phyloP scores from a whole-genome alignment of 345 rosid species.

The Salix brachista region DNA sequence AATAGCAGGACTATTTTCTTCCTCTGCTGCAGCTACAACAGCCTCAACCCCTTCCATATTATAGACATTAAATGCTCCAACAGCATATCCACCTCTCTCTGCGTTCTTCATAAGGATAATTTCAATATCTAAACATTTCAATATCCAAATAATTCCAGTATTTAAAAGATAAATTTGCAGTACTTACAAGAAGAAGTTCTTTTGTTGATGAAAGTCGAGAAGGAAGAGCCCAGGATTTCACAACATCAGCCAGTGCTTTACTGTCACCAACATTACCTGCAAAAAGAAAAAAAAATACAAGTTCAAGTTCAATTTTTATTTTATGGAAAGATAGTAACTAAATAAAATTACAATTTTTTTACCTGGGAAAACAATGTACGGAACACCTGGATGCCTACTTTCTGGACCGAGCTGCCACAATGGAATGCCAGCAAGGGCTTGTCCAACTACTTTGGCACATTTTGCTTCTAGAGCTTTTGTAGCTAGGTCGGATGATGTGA shows the following conservation, averaged over 20 bases:
- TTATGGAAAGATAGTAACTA: no score
- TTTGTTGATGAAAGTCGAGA: conserved; percentile 58
- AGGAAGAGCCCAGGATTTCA: conserved; percentile 80
- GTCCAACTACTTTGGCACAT: conserved; percentile 83
- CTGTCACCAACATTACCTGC: conserved; percentile 86
- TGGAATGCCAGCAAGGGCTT: conserved; percentile 95
- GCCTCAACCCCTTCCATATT: conserved; percentile 94
- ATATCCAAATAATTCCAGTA: conserved; percentile 12
- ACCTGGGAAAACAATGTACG: no score
- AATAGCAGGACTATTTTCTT: conserved; percentile 89
- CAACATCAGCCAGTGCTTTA: conserved; percentile 76
- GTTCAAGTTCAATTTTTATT: no score
- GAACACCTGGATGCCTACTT: no score
- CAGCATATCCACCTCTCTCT: conserved; percentile 80
- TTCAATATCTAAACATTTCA: conserved; percentile 21
- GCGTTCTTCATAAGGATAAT: conserved; percentile 50
- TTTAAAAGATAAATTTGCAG: neutral
- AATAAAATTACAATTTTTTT: no score
- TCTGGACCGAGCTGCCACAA: conserved; percentile 93
- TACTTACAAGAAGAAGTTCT: conserved; percentile 61
- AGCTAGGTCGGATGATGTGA: conserved; percentile 95
- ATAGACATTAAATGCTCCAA: conserved; percentile 96
- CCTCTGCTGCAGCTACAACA: conserved; percentile 95
- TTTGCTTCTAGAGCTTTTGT: conserved; percentile 90
- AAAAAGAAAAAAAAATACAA: neutral